Evolutionary conservation across 495 filamentous ascomycete species (phyloP).

Genomic region (Venustampulla echinocandica): DNA sequence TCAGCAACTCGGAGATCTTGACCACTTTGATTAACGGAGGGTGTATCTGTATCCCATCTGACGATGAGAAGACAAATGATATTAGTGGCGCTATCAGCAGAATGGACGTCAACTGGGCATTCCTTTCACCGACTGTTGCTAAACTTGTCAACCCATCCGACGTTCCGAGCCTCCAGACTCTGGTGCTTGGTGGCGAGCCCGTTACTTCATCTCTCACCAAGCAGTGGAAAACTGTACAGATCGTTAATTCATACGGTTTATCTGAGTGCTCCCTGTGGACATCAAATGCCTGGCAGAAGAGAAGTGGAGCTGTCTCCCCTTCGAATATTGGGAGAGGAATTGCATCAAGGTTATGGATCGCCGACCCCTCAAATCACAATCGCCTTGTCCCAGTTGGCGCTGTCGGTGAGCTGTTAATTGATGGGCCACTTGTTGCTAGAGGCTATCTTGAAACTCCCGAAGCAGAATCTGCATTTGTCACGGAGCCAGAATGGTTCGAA

Average conservation of each 20-base stretch:
- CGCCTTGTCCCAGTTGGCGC: slow-evolving; percentile 46
- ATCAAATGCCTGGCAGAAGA: background rate
- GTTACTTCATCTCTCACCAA: background rate
- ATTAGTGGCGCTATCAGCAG: slow-evolving; percentile 30
- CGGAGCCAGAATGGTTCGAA: slow-evolving; percentile 11
- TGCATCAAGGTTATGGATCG: slow-evolving; percentile 42
- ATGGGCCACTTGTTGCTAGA: slow-evolving; percentile 44
- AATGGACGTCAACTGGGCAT: slow-evolving; percentile 29
- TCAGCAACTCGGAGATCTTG: slow-evolving; percentile 76
- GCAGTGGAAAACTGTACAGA: background rate
- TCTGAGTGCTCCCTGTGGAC: background rate
- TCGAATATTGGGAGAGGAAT: slow-evolving; percentile 30
- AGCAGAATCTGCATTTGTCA: slow-evolving; percentile 20
- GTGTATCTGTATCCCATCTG: slow-evolving; percentile 41
- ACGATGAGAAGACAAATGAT: slow-evolving; percentile 30
- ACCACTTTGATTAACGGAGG: slow-evolving; percentile 59
- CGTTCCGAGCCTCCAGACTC: background rate
- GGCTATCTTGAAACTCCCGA: slow-evolving; percentile 34
- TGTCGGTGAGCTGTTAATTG: slow-evolving; percentile 52
- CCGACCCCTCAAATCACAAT: slow-evolving; percentile 43
- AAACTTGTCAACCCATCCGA: background rate
- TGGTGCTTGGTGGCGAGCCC: background rate
- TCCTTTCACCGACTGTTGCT: slow-evolving; percentile 36
- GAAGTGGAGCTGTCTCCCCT: background rate
- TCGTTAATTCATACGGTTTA: background rate